phyloP scores from a whole-genome alignment of 2,329 filamentous ascomycete genomes.

The Tolypocladium tundrense region DNA sequence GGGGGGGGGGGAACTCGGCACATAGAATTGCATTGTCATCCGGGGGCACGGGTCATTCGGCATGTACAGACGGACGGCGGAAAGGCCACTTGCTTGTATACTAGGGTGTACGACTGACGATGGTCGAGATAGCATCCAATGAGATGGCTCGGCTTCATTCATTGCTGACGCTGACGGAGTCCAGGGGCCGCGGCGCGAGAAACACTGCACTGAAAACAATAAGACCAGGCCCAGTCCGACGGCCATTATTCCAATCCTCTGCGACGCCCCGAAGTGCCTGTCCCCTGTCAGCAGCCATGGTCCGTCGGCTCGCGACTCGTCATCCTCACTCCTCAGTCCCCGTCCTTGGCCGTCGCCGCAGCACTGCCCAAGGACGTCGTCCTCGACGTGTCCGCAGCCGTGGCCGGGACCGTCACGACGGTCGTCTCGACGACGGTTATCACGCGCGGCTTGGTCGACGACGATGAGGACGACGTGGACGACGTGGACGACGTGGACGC shows the following conservation, averaged over 20 bases:
- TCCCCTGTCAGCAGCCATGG: no score
- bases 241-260: no score
- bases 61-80: background rate
- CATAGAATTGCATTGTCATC: background rate
- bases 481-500: background rate
- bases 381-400: background rate
- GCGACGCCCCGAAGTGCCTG: no score
- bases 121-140: background rate
- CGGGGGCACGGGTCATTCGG: background rate
- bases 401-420: background rate
- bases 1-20: background rate
- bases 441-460: background rate
- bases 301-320: no score
- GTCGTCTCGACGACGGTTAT: conserved; percentile 4
- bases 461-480: background rate
- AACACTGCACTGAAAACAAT: background rate
- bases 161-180: background rate
- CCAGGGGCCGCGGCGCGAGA: background rate
- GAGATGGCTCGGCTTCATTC: background rate
- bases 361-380: no score
- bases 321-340: no score
- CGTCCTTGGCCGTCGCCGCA: background rate
- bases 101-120: conserved; percentile 8
- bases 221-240: no score
- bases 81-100: background rate